These are phyloP conservation scores for Aspergillus pseudoterreus DNA, from an alignment of 2,329 filamentous ascomycete genomes.

Conservation along the genomic window DNA sequence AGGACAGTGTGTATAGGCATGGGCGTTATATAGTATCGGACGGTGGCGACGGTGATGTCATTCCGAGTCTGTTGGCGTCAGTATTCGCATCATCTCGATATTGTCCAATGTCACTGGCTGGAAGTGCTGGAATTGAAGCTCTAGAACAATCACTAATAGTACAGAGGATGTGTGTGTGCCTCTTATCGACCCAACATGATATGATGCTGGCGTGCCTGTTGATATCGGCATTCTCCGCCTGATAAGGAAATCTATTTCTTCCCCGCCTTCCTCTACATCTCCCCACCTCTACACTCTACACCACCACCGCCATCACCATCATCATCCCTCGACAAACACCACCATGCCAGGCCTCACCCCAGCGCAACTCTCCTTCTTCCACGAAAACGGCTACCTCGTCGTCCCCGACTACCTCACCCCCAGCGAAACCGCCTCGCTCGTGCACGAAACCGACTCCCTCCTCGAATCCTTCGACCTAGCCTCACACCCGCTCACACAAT, in stretches of 20 bases:
- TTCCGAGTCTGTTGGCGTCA: too few species aligned
- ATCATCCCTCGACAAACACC: not conserved
- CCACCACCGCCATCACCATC: not conserved
- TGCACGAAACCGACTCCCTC: constrained; percentile 70
- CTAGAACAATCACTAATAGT: too few species aligned
- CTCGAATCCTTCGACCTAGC: constrained; percentile 73
- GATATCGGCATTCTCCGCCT: not conserved
- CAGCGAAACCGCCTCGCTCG: constrained; percentile 62
- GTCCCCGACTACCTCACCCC: constrained; percentile 71
- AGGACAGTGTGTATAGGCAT: too few species aligned
- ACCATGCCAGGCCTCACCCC: constrained; percentile 55
- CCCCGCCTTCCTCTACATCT: not conserved
- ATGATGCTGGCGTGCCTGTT: too few species aligned
- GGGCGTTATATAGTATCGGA: too few species aligned
- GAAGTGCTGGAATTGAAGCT: too few species aligned
- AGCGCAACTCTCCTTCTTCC: constrained; percentile 68
- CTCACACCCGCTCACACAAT: constrained; percentile 87
- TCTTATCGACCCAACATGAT: too few species aligned
- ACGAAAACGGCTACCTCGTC: constrained; percentile 84
- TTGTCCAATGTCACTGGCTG: too few species aligned
- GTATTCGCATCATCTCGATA: too few species aligned
- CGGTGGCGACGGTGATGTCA: too few species aligned
- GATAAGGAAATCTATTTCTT: not conserved
- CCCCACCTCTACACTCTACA: not conserved
- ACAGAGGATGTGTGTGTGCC: too few species aligned